Evolutionary conservation across 495 filamentous ascomycete genomes (phyloP).

Genomic region (Chaetomidium leptoderma): DNA sequence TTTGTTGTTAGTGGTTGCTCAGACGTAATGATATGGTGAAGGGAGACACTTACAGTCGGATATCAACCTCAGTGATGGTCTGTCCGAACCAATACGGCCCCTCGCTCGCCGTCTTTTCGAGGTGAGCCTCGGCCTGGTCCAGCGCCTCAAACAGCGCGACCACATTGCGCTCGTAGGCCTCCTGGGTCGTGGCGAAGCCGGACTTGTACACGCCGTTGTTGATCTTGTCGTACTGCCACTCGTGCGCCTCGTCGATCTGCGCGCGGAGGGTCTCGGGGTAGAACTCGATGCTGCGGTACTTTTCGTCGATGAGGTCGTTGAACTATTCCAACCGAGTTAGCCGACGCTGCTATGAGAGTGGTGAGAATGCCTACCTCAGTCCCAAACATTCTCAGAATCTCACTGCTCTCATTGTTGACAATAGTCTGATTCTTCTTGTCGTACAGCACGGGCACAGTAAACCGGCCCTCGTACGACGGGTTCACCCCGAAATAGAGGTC

Average conservation of each 20-base stretch:
- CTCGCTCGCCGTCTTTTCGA: slow-evolving; percentile 36
- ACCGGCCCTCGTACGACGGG: slow-evolving; percentile 65
- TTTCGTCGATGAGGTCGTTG: slow-evolving; percentile 52
- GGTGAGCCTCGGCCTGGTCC: slow-evolving; percentile 58
- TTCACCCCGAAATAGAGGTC: slow-evolving; percentile 69
- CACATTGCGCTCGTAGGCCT: slow-evolving; percentile 58
- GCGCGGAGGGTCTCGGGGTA: slow-evolving; percentile 50
- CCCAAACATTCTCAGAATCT: slow-evolving; percentile 73
- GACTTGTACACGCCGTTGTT: slow-evolving; percentile 72
- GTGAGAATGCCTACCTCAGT: slow-evolving; percentile 32
- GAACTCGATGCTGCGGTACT: slow-evolving; percentile 46
- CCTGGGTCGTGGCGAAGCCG: slow-evolving; percentile 62
- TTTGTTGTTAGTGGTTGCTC: neutral
- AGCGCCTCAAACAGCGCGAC: slow-evolving; percentile 58
- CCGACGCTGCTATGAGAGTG: too few relatives aligned
- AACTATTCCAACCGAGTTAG: slow-evolving; percentile 41
- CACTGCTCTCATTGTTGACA: slow-evolving; percentile 80
- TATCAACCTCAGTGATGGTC: slow-evolving; percentile 63
- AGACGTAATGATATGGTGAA: too few relatives aligned
- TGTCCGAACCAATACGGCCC: slow-evolving; percentile 62
- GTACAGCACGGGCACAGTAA: slow-evolving; percentile 76
- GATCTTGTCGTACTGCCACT: slow-evolving; percentile 61
- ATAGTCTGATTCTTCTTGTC: slow-evolving; percentile 68
- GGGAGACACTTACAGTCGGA: slow-evolving; percentile 45
- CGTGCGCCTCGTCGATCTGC: slow-evolving; percentile 59